Conservation (phyloP, 768 basidiomycete species). For the Myochromella boudieri region DNA sequence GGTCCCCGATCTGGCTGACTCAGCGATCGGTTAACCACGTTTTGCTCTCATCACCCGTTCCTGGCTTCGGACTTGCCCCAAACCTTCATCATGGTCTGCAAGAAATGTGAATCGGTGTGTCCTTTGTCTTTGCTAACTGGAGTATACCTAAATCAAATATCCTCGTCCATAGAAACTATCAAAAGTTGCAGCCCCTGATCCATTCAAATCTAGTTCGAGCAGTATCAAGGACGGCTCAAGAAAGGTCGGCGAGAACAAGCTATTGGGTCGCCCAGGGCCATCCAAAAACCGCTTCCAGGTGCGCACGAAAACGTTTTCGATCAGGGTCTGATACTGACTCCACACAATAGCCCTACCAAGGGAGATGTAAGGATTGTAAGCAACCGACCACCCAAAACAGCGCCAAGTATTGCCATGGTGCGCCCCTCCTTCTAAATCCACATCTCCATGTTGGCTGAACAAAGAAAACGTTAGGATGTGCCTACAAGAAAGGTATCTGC, state of each 20-base stretch:
- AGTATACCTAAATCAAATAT: conserved; percentile 9
- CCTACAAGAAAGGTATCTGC: conserved; percentile 84
- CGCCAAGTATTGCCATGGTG: conserved; percentile 89
- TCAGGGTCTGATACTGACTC: conserved; percentile 16
- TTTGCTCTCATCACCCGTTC: conserved; percentile 8
- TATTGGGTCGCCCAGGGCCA: conserved; percentile 65
- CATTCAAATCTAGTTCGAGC: conserved; percentile 70
- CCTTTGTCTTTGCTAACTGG: conserved; percentile 14
- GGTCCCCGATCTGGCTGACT: conserved; percentile 31
- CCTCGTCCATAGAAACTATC: conserved; percentile 76
- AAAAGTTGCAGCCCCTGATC: conserved; percentile 87
- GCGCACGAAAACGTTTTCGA: conserved; percentile 24
- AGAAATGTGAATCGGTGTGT: conserved; percentile 77
- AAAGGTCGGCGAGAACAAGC: conserved; percentile 85
- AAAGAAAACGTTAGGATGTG: conserved; percentile 59
- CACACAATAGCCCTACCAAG: conserved; percentile 71
- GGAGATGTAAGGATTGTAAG: conserved; percentile 88
- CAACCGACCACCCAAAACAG: conserved; percentile 81
- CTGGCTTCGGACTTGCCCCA: conserved; percentile 16
- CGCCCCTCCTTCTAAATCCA: conserved; percentile 22
- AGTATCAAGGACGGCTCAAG: conserved; percentile 80
- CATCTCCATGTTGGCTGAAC: conserved; percentile 7
- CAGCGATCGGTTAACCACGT: conserved; percentile 28
- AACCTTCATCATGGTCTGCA: conserved; percentile 70
- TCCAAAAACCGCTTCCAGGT: conserved; percentile 81